Evolutionary conservation across 305 asterid genomes (phyloP).

Genomic region (Fraxinus sp.): DNA sequence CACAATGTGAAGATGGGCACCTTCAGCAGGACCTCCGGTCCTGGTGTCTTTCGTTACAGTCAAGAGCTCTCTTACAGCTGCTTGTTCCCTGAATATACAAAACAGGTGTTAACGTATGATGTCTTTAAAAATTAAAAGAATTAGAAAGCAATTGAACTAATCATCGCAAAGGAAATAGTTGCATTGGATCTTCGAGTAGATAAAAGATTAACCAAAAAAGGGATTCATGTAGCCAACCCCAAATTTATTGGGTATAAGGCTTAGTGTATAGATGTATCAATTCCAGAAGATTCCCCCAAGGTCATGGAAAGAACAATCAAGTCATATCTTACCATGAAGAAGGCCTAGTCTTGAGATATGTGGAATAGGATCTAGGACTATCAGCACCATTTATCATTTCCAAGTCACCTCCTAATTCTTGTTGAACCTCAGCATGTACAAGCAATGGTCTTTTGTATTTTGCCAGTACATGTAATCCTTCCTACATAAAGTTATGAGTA

Average conservation of each 20-base stretch:
- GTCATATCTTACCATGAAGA: constrained; percentile 58
- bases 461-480: constrained; percentile 76
- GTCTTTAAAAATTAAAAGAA: neutral
- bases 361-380: constrained; percentile 65
- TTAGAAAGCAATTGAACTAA: neutral
- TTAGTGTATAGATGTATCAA: neutral
- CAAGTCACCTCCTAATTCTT: constrained; percentile 36
- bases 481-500: constrained; percentile 37
- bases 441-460: constrained; percentile 82
- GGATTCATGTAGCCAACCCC: neutral
- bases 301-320: neutral
- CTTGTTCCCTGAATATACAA: constrained; percentile 72
- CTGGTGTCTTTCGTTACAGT: constrained; percentile 58
- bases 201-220: neutral
- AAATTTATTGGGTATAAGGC: neutral
- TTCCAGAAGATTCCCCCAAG: neutral
- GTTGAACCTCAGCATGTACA: constrained; percentile 82
- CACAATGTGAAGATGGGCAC: constrained; percentile 94
- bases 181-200: neutral
- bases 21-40: constrained; percentile 79
- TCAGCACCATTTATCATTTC: constrained; percentile 35
- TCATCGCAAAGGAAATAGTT: neutral
- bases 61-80: constrained; percentile 76
- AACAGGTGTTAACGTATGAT: neutral
- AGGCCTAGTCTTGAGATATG: constrained; percentile 87